Evolutionary conservation across 164 flowering plant genomes (phyloP).

Genomic region (Umbellularia californica): DNA sequence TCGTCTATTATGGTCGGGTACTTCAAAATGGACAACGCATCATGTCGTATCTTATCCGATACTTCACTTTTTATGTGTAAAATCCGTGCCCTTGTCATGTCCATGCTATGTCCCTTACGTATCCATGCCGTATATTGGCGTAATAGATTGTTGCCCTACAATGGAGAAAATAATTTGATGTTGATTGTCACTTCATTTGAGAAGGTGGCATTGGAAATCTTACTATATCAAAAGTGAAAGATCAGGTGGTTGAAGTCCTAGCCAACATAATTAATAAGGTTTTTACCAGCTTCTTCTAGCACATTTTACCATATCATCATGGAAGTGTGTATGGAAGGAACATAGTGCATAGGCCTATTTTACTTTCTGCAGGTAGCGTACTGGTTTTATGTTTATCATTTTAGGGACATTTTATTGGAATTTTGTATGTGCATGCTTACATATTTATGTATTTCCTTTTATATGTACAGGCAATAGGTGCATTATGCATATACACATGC

Average conservation of each 20-base stretch:
- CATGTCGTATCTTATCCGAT: too few species aligned
- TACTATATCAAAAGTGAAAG: background rate
- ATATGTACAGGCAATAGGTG: too few species aligned
- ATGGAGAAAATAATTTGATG: background rate
- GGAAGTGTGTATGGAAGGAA: background rate
- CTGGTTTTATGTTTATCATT: background rate
- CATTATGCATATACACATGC: background rate
- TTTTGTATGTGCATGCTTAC: too few species aligned
- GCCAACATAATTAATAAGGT: background rate
- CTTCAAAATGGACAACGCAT: too few species aligned
- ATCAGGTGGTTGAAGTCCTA: too few species aligned
- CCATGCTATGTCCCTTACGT: background rate
- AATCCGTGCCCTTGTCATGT: too few species aligned
- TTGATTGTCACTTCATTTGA: background rate
- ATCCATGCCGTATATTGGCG: too few species aligned
- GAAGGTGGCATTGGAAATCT: background rate
- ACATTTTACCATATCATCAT: too few species aligned
- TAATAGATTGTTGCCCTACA: background rate
- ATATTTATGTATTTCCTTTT: background rate
- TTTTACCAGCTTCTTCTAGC: too few species aligned
- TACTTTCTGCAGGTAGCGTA: background rate
- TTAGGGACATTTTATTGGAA: background rate
- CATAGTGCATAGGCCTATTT: background rate
- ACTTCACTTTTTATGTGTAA: too few species aligned
- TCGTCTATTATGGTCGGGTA: too few species aligned